Percentiles rank a stretch among this genome's conserved stretches.
Conservation (phyloP, 805 yeast genomes). For the Candida michaelii region DNA sequence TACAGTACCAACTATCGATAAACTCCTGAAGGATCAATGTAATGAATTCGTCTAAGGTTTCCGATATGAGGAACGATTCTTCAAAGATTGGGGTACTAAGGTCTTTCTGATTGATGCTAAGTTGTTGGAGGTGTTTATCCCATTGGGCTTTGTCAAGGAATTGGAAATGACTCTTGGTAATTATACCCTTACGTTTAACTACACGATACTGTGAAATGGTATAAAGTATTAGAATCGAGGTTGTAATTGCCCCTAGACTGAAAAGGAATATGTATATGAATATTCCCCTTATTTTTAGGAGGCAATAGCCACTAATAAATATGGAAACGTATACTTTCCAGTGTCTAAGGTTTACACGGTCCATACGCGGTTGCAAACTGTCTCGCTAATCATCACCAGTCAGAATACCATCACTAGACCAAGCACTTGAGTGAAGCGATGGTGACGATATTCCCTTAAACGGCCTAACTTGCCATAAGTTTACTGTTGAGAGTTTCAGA, state of each 20-base stretch:
- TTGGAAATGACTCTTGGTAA: slow-evolving; percentile 5
- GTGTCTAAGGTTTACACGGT: not conserved
- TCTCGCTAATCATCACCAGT: too few species aligned
- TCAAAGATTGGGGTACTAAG: slow-evolving; percentile 33
- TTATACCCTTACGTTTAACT: not conserved
- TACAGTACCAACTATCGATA: slow-evolving; percentile 54
- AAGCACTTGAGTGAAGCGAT: too few species aligned
- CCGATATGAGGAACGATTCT: slow-evolving; percentile 53
- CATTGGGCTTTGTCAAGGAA: slow-evolving; percentile 11
- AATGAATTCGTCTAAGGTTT: slow-evolving; percentile 50
- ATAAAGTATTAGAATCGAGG: not conserved
- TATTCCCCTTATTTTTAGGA: not conserved
- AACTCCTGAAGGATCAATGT: slow-evolving; percentile 51
- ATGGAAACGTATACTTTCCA: not conserved
- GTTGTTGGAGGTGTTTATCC: not conserved
- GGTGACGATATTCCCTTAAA: too few species aligned
- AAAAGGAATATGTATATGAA: slow-evolving; percentile 2
- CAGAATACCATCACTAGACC: too few species aligned
- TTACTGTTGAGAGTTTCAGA: too few species aligned
- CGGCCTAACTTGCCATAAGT: too few species aligned
- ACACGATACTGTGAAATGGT: slow-evolving; percentile 7
- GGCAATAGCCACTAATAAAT: not conserved
- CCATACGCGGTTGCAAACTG: not conserved
- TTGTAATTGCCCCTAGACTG: not conserved
- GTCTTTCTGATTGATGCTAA: slow-evolving; percentile 18